These are phyloP conservation scores for Trifolium subterraneum DNA, from an alignment of 306 rosid genomes.

Conservation along the genomic window DNA sequence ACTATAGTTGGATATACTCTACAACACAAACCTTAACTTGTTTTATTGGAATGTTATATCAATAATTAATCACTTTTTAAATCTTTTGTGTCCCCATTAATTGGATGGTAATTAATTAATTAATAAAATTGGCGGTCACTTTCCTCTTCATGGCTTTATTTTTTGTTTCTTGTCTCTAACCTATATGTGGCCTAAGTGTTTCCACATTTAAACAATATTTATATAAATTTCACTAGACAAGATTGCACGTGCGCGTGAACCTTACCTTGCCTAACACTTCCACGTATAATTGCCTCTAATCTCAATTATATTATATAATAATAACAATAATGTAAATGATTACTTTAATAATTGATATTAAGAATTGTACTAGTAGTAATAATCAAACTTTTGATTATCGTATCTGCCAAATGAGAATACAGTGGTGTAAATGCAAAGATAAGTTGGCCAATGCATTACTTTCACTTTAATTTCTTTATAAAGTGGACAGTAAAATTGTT, in stretches of 20 bases:
- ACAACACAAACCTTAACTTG: constrained; percentile 27
- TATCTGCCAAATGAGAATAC: constrained; percentile 14
- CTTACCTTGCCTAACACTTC: constrained; percentile 36
- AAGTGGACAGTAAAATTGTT: too few relatives aligned
- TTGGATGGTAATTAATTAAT: background rate
- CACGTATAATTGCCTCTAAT: constrained; percentile 40
- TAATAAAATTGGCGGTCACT: constrained; percentile 31
- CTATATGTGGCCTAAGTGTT: constrained; percentile 32
- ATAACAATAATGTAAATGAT: background rate
- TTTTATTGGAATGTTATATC: background rate
- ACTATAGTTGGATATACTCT: background rate
- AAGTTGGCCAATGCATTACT: constrained; percentile 31
- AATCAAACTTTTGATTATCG: constrained; percentile 9
- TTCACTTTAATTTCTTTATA: constrained; percentile 22
- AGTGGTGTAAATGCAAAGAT: constrained; percentile 12
- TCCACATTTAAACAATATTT: constrained; percentile 41
- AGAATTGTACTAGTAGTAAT: constrained; percentile 7
- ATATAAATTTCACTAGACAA: constrained; percentile 19
- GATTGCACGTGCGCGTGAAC: constrained; percentile 9
- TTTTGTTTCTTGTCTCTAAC: constrained; percentile 23
- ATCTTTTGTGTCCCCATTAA: constrained; percentile 11
- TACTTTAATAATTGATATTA: constrained; percentile 30
- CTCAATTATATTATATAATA: constrained; percentile 6
- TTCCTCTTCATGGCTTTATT: background rate
- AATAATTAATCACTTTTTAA: background rate